A percentile compares a stretch with the other conserved stretches of the same genome.
Conservation (phyloP, 2,329 filamentous ascomycete species). For the Trichoderma semiorbis region DNA sequence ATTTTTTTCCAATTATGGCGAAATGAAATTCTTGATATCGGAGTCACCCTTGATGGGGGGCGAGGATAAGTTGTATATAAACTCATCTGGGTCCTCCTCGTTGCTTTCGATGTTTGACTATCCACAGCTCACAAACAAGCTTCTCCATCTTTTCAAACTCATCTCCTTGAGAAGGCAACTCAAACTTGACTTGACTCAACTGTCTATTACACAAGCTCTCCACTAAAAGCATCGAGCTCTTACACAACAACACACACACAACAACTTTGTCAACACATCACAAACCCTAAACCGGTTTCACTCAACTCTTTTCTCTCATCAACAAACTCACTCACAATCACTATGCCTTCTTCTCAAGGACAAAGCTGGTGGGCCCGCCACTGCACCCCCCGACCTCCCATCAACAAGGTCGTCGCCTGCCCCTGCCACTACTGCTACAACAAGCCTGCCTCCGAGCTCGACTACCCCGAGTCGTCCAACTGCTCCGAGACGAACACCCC, state of each 20-base stretch:
- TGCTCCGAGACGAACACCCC: not conserved
- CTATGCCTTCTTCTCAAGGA: constrained; percentile 33
- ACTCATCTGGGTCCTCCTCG: not conserved
- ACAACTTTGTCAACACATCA: not conserved
- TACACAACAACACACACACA: not conserved
- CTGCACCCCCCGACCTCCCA: constrained; percentile 38
- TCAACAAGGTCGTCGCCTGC: constrained; percentile 33
- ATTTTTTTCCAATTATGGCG: not conserved
- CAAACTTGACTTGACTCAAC: not conserved
- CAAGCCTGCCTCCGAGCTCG: not conserved
- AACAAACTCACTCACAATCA: constrained; percentile 14
- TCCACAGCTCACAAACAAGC: not conserved
- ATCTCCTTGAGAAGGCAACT: not conserved
- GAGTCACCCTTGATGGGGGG: not conserved
- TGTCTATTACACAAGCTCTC: not conserved
- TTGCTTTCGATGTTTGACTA: not conserved
- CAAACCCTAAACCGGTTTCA: not conserved
- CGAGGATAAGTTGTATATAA: not conserved
- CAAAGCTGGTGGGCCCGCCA: constrained; percentile 41
- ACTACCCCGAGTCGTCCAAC: not conserved
- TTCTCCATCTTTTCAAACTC: not conserved
- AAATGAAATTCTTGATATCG: not conserved
- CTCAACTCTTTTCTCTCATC: not conserved
- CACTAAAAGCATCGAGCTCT: not conserved
- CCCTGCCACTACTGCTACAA: constrained; percentile 37